phyloP scores from a whole-genome alignment of 176 grass and related monocot genomes.

The Pontederia paniculata region DNA sequence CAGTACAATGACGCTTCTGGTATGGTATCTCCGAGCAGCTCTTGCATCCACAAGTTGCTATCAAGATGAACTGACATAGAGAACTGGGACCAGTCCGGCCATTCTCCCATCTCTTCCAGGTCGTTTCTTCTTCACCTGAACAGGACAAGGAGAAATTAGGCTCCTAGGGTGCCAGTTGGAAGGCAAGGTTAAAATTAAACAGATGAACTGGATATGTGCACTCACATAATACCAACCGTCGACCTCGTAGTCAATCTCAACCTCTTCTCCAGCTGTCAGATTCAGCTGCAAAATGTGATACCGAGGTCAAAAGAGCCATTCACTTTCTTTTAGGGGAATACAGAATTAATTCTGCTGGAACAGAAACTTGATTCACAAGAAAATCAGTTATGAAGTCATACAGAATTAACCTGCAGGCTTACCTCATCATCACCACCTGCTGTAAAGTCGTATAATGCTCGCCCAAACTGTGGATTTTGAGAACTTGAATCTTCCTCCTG shows the following conservation, averaged over 20 bases:
- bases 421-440: constrained; percentile 98
- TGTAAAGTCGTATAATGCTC: constrained; percentile 94
- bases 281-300: constrained; percentile 49
- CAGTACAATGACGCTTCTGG: too few relatives aligned
- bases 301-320: constrained; percentile 12
- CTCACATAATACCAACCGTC: constrained; percentile 99
- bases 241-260: constrained; percentile 95
- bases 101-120: constrained; percentile 92
- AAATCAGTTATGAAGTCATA: neutral
- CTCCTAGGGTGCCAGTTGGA: too few relatives aligned
- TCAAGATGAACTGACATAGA: constrained; percentile 77
- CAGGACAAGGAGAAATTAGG: neutral
- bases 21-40: too few relatives aligned
- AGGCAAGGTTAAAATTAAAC: too few relatives aligned
- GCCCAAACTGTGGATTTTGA: constrained; percentile 77
- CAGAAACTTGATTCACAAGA: neutral
- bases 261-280: constrained; percentile 83
- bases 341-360: neutral
- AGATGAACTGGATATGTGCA: neutral
- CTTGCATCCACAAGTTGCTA: neutral
- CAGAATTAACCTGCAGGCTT: constrained; percentile 6
- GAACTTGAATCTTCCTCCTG: constrained; percentile 50
- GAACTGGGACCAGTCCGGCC: constrained; percentile 82
- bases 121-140: constrained; percentile 98
- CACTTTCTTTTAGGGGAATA: neutral